These are phyloP conservation scores for Shiraia bambusicola DNA, from an alignment of 2,329 filamentous ascomycete species.

Conservation along the genomic window DNA sequence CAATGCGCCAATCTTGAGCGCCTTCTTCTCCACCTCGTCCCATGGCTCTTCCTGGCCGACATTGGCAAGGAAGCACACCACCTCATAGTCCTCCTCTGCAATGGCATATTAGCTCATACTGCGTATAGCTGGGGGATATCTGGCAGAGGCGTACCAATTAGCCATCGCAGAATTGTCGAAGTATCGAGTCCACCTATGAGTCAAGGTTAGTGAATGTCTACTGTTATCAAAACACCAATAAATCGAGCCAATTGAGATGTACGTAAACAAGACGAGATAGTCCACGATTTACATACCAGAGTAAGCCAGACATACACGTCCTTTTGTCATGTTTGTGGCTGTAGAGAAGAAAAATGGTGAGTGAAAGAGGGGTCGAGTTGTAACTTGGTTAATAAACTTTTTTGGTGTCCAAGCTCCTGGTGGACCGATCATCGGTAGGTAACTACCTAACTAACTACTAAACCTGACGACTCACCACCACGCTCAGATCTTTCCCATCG, in stretches of 20 bases:
- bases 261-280: neutral
- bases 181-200: constrained; percentile 59
- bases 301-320: constrained; percentile 54
- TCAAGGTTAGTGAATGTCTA: constrained; percentile 27
- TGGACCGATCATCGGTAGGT: too few species aligned
- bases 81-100: constrained; percentile 58
- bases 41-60: constrained; percentile 62
- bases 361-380: constrained; percentile 13
- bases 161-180: constrained; percentile 49
- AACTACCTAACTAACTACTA: too few species aligned
- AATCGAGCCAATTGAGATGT: neutral
- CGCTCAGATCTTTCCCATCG: too few species aligned
- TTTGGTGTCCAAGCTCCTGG: too few species aligned
- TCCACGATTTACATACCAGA: constrained; percentile 37
- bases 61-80: constrained; percentile 61
- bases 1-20: constrained; percentile 66
- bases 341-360: constrained; percentile 10
- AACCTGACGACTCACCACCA: too few species aligned
- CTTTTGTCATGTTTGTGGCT: constrained; percentile 37
- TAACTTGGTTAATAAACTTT: too few species aligned
- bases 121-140: neutral
- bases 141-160: constrained; percentile 30
- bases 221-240: neutral
- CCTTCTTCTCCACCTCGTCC: constrained; percentile 67
- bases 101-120: constrained; percentile 7